These are phyloP conservation scores for Auxenochlorella pyrenoidosa DNA, from an alignment of 139 green algal species.

Conservation along the genomic window DNA sequence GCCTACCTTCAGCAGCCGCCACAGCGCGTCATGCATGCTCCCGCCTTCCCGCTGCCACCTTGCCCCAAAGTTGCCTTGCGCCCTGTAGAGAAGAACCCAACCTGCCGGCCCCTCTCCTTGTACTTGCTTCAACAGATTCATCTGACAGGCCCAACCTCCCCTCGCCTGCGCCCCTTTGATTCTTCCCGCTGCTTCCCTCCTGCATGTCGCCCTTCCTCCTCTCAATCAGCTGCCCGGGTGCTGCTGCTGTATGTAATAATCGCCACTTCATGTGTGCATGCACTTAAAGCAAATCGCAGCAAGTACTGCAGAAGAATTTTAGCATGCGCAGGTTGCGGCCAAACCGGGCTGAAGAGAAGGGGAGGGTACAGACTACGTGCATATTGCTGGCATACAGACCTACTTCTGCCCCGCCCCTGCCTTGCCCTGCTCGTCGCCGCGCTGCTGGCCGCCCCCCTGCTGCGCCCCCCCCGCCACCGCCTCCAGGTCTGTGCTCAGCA, in stretches of 20 bases:
- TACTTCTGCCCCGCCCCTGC: not conserved
- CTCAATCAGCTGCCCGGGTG: too few species aligned
- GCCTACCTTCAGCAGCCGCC: too few species aligned
- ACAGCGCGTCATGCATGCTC: too few species aligned
- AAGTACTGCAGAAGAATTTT: too few species aligned
- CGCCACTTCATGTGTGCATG: not conserved
- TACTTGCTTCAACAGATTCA: not conserved
- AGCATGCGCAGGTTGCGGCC: too few species aligned
- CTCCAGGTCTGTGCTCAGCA: slow-evolving; percentile 2
- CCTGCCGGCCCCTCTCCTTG: not conserved
- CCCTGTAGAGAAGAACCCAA: slow-evolving; percentile 1
- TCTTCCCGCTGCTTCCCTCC: not conserved
- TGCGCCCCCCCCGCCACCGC: not conserved
- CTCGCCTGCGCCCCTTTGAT: not conserved
- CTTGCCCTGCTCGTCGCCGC: not conserved
- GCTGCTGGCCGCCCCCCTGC: not conserved
- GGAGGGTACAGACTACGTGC: too few species aligned
- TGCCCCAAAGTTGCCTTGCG: not conserved
- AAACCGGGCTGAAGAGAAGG: too few species aligned
- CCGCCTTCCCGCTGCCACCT: too few species aligned
- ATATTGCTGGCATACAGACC: too few species aligned
- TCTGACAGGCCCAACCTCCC: not conserved
- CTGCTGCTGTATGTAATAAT: too few species aligned
- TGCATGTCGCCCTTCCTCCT: not conserved
- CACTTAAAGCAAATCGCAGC: not conserved